These are phyloP conservation scores for Claviceps monticola DNA, from an alignment of 2,329 filamentous ascomycete species.

Conservation along the genomic window DNA sequence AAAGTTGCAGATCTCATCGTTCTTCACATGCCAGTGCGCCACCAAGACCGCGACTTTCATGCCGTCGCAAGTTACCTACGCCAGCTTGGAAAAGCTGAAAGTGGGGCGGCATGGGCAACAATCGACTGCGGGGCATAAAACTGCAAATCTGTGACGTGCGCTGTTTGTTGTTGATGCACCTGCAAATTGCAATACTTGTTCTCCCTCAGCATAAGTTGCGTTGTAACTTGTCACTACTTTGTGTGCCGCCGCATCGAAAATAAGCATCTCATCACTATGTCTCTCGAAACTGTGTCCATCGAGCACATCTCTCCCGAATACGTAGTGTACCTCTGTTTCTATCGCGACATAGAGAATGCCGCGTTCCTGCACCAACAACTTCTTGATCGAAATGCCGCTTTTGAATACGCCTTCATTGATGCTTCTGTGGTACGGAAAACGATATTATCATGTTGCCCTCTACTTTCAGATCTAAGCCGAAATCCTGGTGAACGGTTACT, in stretches of 20 bases:
- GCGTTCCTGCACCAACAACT: slow-evolving; percentile 69
- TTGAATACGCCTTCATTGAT: slow-evolving; percentile 91
- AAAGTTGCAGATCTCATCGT: too few species aligned
- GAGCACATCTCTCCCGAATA: slow-evolving; percentile 60
- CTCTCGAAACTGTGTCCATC: slow-evolving; percentile 52
- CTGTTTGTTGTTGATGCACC: not conserved
- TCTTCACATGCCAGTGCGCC: not conserved
- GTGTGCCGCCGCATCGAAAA: not conserved
- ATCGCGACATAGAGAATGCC: slow-evolving; percentile 64
- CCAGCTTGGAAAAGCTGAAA: not conserved
- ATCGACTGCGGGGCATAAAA: slow-evolving; percentile 1
- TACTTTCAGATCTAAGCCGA: not conserved
- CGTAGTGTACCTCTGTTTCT: slow-evolving; percentile 60
- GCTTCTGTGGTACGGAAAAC: slow-evolving; percentile 55
- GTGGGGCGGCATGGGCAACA: slow-evolving; percentile 3
- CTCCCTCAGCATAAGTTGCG: too few species aligned
- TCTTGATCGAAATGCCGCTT: slow-evolving; percentile 67
- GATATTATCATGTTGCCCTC: too few species aligned
- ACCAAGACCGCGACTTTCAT: not conserved
- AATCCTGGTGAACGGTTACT: not conserved
- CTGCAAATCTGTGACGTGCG: slow-evolving; percentile 3
- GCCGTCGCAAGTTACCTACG: not conserved
- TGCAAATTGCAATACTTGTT: not conserved
- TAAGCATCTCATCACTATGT: not conserved
- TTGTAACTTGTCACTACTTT: not conserved